Conservation (phyloP, 2,329 filamentous ascomycete species). For the Claviceps pusilla region DNA sequence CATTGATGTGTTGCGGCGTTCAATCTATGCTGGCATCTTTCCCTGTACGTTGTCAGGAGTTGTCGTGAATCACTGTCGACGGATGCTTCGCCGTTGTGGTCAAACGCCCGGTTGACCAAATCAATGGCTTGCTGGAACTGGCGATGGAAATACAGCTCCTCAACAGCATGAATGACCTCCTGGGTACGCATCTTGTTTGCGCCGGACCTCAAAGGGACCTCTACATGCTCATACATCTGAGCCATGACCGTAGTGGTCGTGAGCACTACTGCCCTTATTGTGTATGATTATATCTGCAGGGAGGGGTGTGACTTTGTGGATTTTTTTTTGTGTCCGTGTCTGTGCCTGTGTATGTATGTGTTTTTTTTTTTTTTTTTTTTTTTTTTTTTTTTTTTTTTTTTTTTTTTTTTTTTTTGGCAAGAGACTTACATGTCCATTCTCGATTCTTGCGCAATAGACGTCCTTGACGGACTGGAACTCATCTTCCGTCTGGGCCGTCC, state of each 20-base stretch:
- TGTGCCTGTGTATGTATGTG: no score
- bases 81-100: conserved; percentile 13
- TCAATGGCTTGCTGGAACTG: conserved; percentile 30
- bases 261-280: not conserved
- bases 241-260: not conserved
- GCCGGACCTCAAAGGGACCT: conserved; percentile 23
- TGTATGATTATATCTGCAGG: no score
- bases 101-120: conserved; percentile 24
- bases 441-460: conserved; percentile 32
- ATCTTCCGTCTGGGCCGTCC: conserved; percentile 33
- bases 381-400: not conserved
- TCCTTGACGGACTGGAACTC: conserved; percentile 32
- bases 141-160: conserved; percentile 42
- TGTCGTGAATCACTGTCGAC: conserved; percentile 30
- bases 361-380: not conserved
- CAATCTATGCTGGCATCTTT: conserved; percentile 23
- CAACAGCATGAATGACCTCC: conserved; percentile 38
- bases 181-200: conserved; percentile 33
- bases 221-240: conserved; percentile 30
- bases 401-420: not conserved
- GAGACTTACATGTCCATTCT: conserved; percentile 38
- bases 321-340: no score
- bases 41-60: conserved; percentile 27
- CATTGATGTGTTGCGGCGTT: not conserved
- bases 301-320: no score